phyloP scores from a whole-genome alignment of 1,139 yeast genomes.

The Meyerozyma athensensis region DNA sequence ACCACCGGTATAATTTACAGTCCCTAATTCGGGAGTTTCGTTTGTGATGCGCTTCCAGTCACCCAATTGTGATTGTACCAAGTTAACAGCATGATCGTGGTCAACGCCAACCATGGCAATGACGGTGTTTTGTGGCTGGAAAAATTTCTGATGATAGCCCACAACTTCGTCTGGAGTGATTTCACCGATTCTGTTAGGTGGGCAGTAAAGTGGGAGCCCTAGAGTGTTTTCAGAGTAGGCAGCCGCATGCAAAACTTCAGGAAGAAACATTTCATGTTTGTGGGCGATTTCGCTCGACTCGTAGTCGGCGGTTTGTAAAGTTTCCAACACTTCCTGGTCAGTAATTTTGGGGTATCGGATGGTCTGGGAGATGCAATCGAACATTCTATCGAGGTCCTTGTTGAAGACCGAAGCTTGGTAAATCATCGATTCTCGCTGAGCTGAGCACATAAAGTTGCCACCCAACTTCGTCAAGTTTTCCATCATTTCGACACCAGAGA shows the following conservation, averaged over 20 bases:
- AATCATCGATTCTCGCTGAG: conserved; percentile 86
- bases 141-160: conserved; percentile 63
- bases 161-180: conserved; percentile 52
- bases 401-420: conserved; percentile 95
- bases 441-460: conserved; percentile 92
- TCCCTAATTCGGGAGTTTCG: conserved; percentile 32
- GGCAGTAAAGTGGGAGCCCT: conserved; percentile 84
- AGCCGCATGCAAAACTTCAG: conserved; percentile 80
- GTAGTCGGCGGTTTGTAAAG: conserved; percentile 68
- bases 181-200: conserved; percentile 57
- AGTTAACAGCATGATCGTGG: conserved; percentile 61
- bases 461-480: conserved; percentile 76
- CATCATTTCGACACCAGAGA: conserved; percentile 66
- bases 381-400: conserved; percentile 78
- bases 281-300: conserved; percentile 79
- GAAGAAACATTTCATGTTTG: conserved; percentile 82
- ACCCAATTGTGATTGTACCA: conserved; percentile 63
- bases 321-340: conserved; percentile 68
- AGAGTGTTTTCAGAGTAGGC: conserved; percentile 72
- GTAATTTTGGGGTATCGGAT: conserved; percentile 65
- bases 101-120: conserved; percentile 87
- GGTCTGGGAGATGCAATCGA: conserved; percentile 74
- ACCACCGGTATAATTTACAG: conserved; percentile 74
- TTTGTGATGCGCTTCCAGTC: conserved; percentile 42
- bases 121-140: conserved; percentile 77